These are phyloP conservation scores for Haplographium delicatum DNA, from an alignment of 495 filamentous ascomycete genomes.

Conservation along the genomic window DNA sequence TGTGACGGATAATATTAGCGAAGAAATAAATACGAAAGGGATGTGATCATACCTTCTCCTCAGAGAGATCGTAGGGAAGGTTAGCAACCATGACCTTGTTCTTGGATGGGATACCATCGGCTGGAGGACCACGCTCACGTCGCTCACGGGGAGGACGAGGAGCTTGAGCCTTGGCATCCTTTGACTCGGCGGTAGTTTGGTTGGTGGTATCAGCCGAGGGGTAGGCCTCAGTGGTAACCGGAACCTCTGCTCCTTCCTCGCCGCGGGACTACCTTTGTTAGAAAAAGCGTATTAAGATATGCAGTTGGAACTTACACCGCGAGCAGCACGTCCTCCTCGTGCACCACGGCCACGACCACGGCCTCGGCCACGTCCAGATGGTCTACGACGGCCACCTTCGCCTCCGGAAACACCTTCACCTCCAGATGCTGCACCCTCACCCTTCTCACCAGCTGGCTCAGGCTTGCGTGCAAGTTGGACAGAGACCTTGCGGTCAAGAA, in stretches of 20 bases:
- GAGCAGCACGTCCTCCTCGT: conserved; percentile 69
- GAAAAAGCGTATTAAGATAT: too few species aligned
- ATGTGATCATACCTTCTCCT: conserved; percentile 81
- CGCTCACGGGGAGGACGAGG: conserved; percentile 49
- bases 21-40: neutral
- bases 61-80: conserved; percentile 92
- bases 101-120: conserved; percentile 97
- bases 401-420: conserved; percentile 62
- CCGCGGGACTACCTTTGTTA: conserved; percentile 27
- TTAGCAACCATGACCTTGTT: conserved; percentile 99
- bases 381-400: conserved; percentile 73
- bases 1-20: conserved; percentile 43
- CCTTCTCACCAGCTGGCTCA: conserved; percentile 73
- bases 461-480: conserved; percentile 98
- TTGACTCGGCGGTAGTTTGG: conserved; percentile 39
- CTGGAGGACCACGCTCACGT: conserved; percentile 87
- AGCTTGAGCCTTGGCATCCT: conserved; percentile 27
- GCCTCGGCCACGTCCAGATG: conserved; percentile 61
- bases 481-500: conserved; percentile 96
- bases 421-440: conserved; percentile 62
- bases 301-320: conserved; percentile 65
- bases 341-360: conserved; percentile 73
- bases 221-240: conserved; percentile 37
- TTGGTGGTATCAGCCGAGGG: conserved; percentile 52
- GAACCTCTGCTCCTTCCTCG: conserved; percentile 26